Evolutionary conservation across 208 protist species (phyloP).

Genomic region (Leishmania braziliensis): DNA sequence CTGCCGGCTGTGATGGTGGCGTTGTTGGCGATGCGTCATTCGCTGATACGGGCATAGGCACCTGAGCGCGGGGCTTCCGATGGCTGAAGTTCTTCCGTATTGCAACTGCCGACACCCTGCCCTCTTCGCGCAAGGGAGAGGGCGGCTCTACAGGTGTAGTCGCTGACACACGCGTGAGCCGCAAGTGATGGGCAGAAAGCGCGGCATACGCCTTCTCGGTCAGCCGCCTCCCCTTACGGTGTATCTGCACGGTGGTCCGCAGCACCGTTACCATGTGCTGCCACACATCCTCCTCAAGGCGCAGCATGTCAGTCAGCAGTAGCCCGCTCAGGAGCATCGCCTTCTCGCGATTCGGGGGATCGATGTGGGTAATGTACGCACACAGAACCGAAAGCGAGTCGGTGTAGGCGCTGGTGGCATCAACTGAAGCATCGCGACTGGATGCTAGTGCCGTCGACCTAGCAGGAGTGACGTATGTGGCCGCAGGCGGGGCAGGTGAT

Average conservation of each 20-base stretch:
- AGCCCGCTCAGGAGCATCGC: slow-evolving; percentile 19
- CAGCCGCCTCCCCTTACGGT: slow-evolving; percentile 21
- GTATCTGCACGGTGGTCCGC: slow-evolving; percentile 18
- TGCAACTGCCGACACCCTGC: neutral
- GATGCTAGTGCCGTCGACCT: neutral
- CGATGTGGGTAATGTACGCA: slow-evolving; percentile 27
- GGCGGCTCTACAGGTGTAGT: neutral
- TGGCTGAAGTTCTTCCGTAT: neutral
- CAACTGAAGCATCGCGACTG: neutral
- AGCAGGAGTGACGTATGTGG: neutral
- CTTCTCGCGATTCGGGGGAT: slow-evolving; percentile 23
- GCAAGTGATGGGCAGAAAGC: slow-evolving; percentile 7
- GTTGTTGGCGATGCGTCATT: neutral
- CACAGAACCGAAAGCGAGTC: slow-evolving; percentile 23
- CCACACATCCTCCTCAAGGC: slow-evolving; percentile 32
- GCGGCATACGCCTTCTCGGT: slow-evolving; percentile 26
- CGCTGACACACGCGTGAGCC: slow-evolving; percentile 7
- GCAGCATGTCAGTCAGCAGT: slow-evolving; percentile 29
- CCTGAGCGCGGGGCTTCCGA: neutral
- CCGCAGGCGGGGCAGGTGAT: neutral
- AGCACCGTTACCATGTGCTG: slow-evolving; percentile 35
- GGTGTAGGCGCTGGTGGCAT: neutral
- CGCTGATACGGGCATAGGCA: neutral
- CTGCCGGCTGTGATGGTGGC: neutral
- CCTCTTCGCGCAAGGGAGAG: neutral